Evolutionary conservation across 345 rosid genomes (phyloP), one percentile per base, ranked within the genome.

Genomic region (Murraya paniculata): DNA sequence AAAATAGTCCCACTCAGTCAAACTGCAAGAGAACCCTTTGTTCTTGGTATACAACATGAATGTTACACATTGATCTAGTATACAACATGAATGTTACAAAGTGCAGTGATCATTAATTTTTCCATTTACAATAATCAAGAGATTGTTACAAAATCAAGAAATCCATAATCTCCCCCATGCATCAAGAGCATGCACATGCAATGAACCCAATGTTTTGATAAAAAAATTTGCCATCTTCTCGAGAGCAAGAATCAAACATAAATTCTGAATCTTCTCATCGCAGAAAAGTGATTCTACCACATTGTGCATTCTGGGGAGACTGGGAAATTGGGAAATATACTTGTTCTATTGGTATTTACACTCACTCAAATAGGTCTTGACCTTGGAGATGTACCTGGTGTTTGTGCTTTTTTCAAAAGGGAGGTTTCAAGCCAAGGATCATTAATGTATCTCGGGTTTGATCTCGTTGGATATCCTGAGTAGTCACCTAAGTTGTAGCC

Each of bases 341-440:
- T 55, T 72, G 27, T 41, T 68, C 36, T 30, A 56, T 35, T 61
- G 62, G 69, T 87, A 85, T 82, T 74, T 85, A 86, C 89, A 85
- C 81, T 36, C 74, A 31, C 59, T 86, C 83, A 90, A 28, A 89
- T 74, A 56, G 84, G 88, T 81, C 93, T 89, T 58, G 85, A 80
- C 85, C 91, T 91, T 50, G 91, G 85, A 9, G 91, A 81, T 75
- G 87, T 73, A 6, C 84, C 86, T 0, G 91, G 88, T 7, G 89
- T 84, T 77, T 83, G 95, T 19, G 82, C 48, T 81, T 82, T 87
- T 48, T n/a, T n/a, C n/a, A 87, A 79, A 36, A 78, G 61, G 68
- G 92, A 70, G 60, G 78, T 71, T 70, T 91, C 91, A 10, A 80
- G 79, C 87, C 73, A 76, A 30, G 88, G 84, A 76, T 87, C 90